Evolutionary conservation across 345 rosid species (phyloP), one percentile per base, ranked within the genome.

Genomic region (Euphorbia peplus): DNA sequence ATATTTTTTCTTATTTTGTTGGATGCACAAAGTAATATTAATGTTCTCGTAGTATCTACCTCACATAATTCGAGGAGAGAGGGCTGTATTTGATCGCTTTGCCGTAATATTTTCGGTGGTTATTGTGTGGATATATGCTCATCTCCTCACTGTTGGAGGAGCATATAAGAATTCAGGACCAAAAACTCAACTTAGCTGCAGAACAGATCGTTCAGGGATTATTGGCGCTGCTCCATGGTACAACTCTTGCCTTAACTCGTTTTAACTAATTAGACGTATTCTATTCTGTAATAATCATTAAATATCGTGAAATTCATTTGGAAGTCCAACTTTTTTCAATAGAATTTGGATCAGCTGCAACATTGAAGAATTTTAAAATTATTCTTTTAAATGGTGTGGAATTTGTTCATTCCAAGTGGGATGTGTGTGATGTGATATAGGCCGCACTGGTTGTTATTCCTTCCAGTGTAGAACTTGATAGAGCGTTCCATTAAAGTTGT

Each of bases 81-180:
- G 84, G 74, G 82, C 79, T 29, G 84, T 89, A 9, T 88, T 86
- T 70, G 85, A 91, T 67, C 87, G 96, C 53, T 91, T 91, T 80
- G 91, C 98, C 50, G 96, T 93, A 66, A 80, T 93, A 80, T 83
- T 88, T 82, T 89, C 98, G 13, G 95, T 93, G 30, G 79, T 76
- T 29, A 86, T 93, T 39, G 96, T 91, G 28, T 93, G 98, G 98
- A 67, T 93, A 57, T 93, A 93, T 77, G 95, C 98, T 42, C 93
- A 93, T 79, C 81, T 93, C 32, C 97, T 93, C 32, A 93, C 98
- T 0, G 86, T 91, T 22, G 91, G 98, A 28, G 98, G 96, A 35
- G 93, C 97, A n/a, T 91, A 93, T 74, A 93, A 85, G 79, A 75
- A 89, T 56, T 22, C 89, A 15, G 88, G 80, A 37, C 74, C 63